Conservation (phyloP, 306 rosid species). For the Albizia julibrissin region DNA sequence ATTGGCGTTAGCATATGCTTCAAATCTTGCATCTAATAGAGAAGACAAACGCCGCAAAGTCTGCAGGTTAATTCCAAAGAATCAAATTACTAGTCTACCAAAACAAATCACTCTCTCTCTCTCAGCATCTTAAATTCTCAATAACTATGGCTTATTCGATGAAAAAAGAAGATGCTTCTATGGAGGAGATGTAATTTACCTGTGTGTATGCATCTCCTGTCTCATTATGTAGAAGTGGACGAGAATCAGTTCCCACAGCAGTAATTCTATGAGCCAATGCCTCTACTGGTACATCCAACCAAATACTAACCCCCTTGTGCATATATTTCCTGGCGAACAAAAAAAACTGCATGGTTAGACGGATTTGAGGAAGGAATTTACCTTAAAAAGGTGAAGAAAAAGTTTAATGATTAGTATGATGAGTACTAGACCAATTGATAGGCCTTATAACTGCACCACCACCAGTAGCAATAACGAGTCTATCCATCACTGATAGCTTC, state of each 20-base stretch:
- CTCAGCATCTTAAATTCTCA: background rate
- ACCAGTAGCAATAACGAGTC: constrained; percentile 75
- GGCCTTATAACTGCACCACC: constrained; percentile 86
- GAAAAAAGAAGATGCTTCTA: background rate
- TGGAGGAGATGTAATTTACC: constrained; percentile 44
- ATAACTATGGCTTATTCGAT: background rate
- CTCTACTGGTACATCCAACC: constrained; percentile 90
- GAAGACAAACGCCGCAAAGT: constrained; percentile 55
- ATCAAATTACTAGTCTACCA: background rate
- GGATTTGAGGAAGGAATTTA: background rate
- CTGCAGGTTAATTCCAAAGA: constrained; percentile 48
- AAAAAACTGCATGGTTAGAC: background rate
- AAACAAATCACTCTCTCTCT: background rate
- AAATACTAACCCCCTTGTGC: constrained; percentile 73
- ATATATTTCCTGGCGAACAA: constrained; percentile 65
- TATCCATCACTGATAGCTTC: constrained; percentile 58
- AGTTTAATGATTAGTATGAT: background rate
- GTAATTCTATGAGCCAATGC: constrained; percentile 80
- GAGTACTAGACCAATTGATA: constrained; percentile 63
- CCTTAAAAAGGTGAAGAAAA: background rate
- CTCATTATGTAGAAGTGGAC: constrained; percentile 76
- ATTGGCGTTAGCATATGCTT: constrained; percentile 73
- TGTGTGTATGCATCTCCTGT: constrained; percentile 60
- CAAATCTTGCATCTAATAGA: constrained; percentile 66
- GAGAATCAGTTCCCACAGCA: constrained; percentile 75